A percentile compares a stretch with the other conserved stretches of the same genome.
Evolutionary conservation across 805 yeast species (phyloP).

Genomic region (Candida cerambycidarum): DNA sequence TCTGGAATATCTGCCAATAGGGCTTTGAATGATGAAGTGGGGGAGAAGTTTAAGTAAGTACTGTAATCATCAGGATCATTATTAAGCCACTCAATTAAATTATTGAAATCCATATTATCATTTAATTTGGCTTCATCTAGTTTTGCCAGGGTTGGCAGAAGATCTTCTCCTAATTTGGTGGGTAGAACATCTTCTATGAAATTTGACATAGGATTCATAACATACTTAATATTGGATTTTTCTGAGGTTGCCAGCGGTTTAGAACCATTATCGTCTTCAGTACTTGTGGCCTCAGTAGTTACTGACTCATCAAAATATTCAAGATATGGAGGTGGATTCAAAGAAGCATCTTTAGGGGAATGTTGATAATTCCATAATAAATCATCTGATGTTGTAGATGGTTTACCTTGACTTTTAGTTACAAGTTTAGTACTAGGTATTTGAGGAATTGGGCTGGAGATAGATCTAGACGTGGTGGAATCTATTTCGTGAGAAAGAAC

Average conservation of each 20-base stretch:
- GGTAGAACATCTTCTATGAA: neutral
- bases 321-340: neutral
- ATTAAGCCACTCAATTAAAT: conserved; percentile 10
- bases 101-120: conserved; percentile 2
- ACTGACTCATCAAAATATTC: neutral
- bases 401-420: neutral
- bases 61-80: conserved; percentile 5
- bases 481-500: too few species aligned
- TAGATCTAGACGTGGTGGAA: too few species aligned
- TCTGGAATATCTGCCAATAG: conserved; percentile 10
- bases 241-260: neutral
- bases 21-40: conserved; percentile 11
- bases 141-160: neutral
- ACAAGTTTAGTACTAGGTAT: neutral
- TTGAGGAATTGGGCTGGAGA: too few species aligned
- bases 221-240: neutral
- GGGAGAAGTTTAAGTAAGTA: conserved; percentile 11
- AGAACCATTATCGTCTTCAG: neutral
- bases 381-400: neutral
- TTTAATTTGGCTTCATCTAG: too few species aligned
- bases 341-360: neutral
- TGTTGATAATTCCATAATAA: neutral
- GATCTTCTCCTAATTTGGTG: too few species aligned
- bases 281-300: neutral
- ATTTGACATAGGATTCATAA: neutral